These are phyloP conservation scores for Suillus cothurnatus DNA, from an alignment of 768 basidiomycete species.

Conservation along the genomic window DNA sequence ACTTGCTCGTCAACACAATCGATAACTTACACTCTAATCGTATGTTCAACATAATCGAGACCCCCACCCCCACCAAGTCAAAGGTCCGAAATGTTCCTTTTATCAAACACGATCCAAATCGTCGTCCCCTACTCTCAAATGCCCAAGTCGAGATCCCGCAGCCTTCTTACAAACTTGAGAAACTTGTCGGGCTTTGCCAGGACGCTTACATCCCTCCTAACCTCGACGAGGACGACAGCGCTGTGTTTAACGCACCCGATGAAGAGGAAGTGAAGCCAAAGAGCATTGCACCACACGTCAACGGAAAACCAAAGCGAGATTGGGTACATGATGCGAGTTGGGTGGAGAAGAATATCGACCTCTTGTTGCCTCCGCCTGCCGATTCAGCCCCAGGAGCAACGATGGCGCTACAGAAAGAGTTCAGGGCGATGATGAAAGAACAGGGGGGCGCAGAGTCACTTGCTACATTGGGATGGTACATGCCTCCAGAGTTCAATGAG, in stretches of 20 bases:
- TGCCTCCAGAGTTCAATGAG: slow-evolving; percentile 66
- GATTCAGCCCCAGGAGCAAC: slow-evolving; percentile 57
- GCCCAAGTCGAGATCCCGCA: slow-evolving; percentile 55
- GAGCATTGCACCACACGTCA: neutral
- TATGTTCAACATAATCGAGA: slow-evolving; percentile 6
- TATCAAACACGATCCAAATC: slow-evolving; percentile 49
- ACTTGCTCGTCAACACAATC: slow-evolving; percentile 51
- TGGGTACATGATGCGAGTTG: slow-evolving; percentile 59
- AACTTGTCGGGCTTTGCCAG: slow-evolving; percentile 44
- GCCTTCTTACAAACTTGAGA: slow-evolving; percentile 54
- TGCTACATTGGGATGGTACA: slow-evolving; percentile 61
- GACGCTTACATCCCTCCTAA: slow-evolving; percentile 45
- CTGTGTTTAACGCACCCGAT: slow-evolving; percentile 38
- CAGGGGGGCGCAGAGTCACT: slow-evolving; percentile 50
- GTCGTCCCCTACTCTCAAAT: neutral
- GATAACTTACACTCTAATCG: neutral
- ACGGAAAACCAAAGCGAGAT: slow-evolving; percentile 34
- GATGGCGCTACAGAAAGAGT: slow-evolving; percentile 61
- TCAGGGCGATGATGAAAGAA: slow-evolving; percentile 61
- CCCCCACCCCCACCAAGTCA: neutral
- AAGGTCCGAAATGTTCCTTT: slow-evolving; percentile 33
- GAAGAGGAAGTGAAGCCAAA: neutral
- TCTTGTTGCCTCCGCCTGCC: slow-evolving; percentile 61
- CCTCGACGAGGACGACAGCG: slow-evolving; percentile 52
- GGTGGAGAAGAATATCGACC: slow-evolving; percentile 44